These are phyloP conservation scores for Sporothrix mexicana DNA, from an alignment of 2,329 filamentous ascomycete genomes.

Conservation along the genomic window DNA sequence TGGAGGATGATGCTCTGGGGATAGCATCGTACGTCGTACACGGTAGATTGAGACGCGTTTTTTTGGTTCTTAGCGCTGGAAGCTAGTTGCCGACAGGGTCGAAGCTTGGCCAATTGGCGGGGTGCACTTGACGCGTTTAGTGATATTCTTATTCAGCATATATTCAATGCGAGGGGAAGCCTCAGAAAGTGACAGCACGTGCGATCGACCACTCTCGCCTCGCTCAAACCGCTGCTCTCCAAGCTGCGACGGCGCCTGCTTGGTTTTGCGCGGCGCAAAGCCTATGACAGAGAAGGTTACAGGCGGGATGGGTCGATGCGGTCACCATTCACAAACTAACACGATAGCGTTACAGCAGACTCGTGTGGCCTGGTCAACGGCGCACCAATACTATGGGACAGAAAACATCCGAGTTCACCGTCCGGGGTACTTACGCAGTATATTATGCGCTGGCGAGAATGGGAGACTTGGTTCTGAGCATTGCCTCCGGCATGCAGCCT, in stretches of 20 bases:
- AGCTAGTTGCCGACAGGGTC: background rate
- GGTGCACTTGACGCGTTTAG: constrained; percentile 21
- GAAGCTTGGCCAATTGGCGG: background rate
- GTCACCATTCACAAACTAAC: constrained; percentile 16
- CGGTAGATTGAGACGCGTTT: background rate
- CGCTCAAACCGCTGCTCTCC: no score
- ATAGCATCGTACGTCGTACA: no score
- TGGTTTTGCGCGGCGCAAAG: constrained; percentile 2
- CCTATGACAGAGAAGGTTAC: constrained; percentile 17
- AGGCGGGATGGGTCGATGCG: constrained; percentile 22
- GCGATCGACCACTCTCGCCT: background rate
- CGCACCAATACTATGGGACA: background rate
- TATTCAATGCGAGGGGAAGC: background rate
- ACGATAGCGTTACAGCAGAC: background rate
- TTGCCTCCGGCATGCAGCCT: constrained; percentile 7
- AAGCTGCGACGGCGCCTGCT: constrained; percentile 6
- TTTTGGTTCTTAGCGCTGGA: constrained; percentile 19
- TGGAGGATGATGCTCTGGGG: no score
- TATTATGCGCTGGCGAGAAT: no score
- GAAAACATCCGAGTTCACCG: background rate
- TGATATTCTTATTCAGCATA: constrained; percentile 16
- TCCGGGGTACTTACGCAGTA: no score
- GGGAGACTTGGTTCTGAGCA: background rate
- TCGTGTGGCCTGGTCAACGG: background rate
- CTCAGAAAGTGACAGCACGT: background rate